These are phyloP conservation scores for Apodospora peruviana DNA, from an alignment of 495 filamentous ascomycete genomes.

Conservation along the genomic window DNA sequence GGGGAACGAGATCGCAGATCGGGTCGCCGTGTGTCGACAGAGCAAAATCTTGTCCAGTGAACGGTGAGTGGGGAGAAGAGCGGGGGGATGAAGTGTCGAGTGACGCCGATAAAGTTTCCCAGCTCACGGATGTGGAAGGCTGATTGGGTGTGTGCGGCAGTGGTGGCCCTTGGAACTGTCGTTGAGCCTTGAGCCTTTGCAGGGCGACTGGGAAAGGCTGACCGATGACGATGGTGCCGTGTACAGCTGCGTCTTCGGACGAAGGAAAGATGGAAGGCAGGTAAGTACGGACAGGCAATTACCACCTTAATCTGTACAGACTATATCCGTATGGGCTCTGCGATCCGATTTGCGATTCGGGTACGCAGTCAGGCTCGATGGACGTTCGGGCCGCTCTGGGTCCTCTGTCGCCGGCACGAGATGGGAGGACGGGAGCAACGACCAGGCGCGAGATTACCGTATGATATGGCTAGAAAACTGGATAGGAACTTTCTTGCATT, in stretches of 20 bases:
- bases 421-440: no score
- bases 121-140: slow-evolving; percentile 3
- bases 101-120: slow-evolving; percentile 11
- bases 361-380: no score
- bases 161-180: not conserved
- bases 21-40: not conserved
- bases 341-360: no score
- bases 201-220: not conserved
- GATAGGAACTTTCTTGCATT: no score
- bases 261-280: no score
- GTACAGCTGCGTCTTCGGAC: not conserved
- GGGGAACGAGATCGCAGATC: not conserved
- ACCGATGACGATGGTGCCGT: slow-evolving; percentile 2
- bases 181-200: not conserved
- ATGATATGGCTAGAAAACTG: no score
- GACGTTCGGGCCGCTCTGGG: no score
- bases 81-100: not conserved
- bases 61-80: not conserved
- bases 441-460: no score
- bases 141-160: slow-evolving; percentile 4
- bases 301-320: no score
- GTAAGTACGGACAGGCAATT: no score
- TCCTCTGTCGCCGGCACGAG: no score
- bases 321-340: no score
- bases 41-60: not conserved